A percentile compares a stretch with the other conserved stretches of the same genome.
These are phyloP conservation scores for Laguncularia racemosa DNA, from an alignment of 345 rosid species.

Conservation along the genomic window DNA sequence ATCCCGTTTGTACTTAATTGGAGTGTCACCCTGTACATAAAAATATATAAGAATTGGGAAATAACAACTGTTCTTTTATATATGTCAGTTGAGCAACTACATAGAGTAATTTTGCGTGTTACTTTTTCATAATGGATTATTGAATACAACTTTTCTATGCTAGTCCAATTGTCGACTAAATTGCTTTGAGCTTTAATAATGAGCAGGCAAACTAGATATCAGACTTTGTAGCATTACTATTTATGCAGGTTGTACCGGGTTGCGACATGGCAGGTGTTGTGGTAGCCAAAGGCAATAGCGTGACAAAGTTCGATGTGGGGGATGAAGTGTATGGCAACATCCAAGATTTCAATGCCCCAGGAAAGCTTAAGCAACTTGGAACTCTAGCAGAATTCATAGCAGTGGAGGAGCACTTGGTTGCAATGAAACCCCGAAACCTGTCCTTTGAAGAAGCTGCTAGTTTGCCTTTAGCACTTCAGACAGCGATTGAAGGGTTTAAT, in stretches of 20 bases:
- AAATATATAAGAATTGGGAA: no score
- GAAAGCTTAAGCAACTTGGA: slow-evolving; percentile 33
- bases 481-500: slow-evolving; percentile 36
- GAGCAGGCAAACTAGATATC: no score
- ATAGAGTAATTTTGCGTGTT: no score
- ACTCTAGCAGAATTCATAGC: slow-evolving; percentile 36
- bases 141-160: no score
- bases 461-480: slow-evolving; percentile 42
- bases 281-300: slow-evolving; percentile 23
- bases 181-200: no score
- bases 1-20: no score
- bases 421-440: slow-evolving; percentile 25
- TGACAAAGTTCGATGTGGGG: slow-evolving; percentile 18
- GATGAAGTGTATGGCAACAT: slow-evolving; percentile 46
- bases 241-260: slow-evolving; percentile 37
- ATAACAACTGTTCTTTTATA: no score
- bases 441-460: slow-evolving; percentile 48
- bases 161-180: no score
- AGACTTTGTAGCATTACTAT: background rate
- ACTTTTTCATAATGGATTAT: no score
- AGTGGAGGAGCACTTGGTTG: slow-evolving; percentile 36
- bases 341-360: slow-evolving; percentile 30
- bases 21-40: no score
- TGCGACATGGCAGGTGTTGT: slow-evolving; percentile 47
- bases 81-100: no score